phyloP scores from a whole-genome alignment of 192 early-diverging fungal genomes.

The Jimgerdemannia flammicorona region DNA sequence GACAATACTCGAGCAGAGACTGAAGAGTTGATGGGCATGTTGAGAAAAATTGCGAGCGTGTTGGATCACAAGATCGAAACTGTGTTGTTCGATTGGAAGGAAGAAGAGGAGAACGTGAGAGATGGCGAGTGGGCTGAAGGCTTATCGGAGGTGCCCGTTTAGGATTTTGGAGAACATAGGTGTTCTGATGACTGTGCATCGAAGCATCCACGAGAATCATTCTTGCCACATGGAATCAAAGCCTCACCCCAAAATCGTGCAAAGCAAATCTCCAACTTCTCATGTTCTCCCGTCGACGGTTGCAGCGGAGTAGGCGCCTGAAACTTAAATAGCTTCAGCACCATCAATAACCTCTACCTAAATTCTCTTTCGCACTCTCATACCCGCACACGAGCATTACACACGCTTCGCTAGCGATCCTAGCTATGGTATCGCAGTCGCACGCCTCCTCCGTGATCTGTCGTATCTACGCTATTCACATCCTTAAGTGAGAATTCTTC shows the following conservation, averaged over 20 bases:
- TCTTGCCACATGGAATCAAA: too few relatives aligned
- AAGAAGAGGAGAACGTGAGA: slow-evolving; percentile 24
- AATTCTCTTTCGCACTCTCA: too few relatives aligned
- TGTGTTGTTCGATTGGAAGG: slow-evolving; percentile 32
- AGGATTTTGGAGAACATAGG: slow-evolving; percentile 25
- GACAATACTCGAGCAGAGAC: slow-evolving; percentile 36
- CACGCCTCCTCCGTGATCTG: too few relatives aligned
- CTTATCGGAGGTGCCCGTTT: slow-evolving; percentile 26
- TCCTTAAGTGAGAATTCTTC: too few relatives aligned
- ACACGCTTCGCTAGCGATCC: too few relatives aligned
- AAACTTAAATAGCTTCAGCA: too few relatives aligned
- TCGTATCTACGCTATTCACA: too few relatives aligned
- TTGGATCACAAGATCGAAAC: slow-evolving; percentile 38
- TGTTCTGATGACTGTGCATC: not conserved
- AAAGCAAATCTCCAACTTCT: slow-evolving; percentile 33
- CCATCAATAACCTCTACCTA: too few relatives aligned
- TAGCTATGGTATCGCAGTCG: too few relatives aligned
- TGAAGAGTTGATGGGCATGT: slow-evolving; percentile 54
- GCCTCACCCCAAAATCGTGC: slow-evolving; percentile 31
- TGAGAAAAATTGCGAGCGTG: slow-evolving; percentile 45
- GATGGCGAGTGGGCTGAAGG: slow-evolving; percentile 9
- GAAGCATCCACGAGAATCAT: too few relatives aligned
- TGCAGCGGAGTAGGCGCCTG: not conserved
- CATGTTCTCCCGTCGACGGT: slow-evolving; percentile 23
- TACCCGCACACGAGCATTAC: too few relatives aligned